Evolutionary conservation across 306 rosid species (phyloP), one percentile per base, ranked within the genome.

Genomic region (Lathyrus aphaca): DNA sequence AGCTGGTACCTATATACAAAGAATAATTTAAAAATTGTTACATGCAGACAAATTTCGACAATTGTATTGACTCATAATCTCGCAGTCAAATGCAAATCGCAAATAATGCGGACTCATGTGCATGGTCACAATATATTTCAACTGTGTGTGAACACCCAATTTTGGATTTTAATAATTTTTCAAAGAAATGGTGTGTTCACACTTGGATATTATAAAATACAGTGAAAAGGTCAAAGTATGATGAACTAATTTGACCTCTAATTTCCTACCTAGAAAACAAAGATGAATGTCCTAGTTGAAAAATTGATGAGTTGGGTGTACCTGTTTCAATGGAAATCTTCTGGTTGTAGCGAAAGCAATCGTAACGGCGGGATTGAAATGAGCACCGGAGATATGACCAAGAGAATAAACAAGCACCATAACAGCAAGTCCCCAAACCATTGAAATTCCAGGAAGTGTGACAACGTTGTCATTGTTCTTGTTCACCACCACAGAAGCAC

Each of bases 371-470:
- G 97, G 99, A 19, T 91, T 91, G 42, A 94, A 91, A 80, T 94
- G 97, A 37, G 96, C 97, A 64, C 98, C 97, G 1, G 97, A 93
- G 66, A 93, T 90, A 27, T 93, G 98, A 11, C 97, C 96, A 11
- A 90, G 84, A 2, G 96, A 82, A 69, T 90, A 93, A 53, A 91
- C 64, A 72, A 88, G 66, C 4, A 87, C 96, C 84, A 67, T 83
- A 10, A 89, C 99, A 19, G 15, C 86, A 10, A 94, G 66, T 6
- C 99, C 99, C 97, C 99, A 94, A 23, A 61, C 74, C 6, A 87
- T 82, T n/a, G 92, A 15, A 18, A 89, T 77, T 49, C 97, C 97
- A 0, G 96, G 96, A 50, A 62, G 72, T 17, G 89, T 86, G 19
- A 89, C 81, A 6, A 80, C 77, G 30, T 82, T 73, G 2, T 80